These are phyloP conservation scores for Leishmania turanica DNA, from an alignment of 208 protist species.

Conservation along the genomic window DNA sequence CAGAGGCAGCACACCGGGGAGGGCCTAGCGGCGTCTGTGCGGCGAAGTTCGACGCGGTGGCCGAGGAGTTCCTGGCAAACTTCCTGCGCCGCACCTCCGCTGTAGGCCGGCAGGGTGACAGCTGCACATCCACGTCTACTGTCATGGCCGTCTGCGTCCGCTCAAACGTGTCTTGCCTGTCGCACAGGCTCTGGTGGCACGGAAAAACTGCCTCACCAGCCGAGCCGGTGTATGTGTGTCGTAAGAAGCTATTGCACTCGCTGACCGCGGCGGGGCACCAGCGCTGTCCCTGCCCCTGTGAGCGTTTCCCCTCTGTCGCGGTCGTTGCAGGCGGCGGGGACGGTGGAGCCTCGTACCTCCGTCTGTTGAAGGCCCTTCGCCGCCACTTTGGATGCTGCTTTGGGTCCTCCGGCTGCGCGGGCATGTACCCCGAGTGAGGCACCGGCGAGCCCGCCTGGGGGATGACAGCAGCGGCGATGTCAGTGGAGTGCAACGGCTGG, in stretches of 20 bases:
- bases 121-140: constrained; percentile 23
- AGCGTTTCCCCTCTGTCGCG: neutral
- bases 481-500: neutral
- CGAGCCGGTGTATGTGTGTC: constrained; percentile 10
- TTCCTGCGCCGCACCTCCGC: neutral
- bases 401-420: neutral
- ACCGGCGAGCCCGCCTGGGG: neutral
- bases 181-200: neutral
- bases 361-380: neutral
- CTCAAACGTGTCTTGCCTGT: constrained; percentile 14
- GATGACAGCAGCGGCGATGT: neutral
- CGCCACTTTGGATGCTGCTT: neutral
- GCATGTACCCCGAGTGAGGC: neutral
- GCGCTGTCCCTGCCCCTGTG: neutral
- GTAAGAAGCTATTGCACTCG: constrained; percentile 17
- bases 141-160: constrained; percentile 23
- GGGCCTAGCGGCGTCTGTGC: neutral
- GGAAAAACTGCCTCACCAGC: constrained; percentile 8
- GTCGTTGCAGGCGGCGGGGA: neutral
- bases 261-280: neutral
- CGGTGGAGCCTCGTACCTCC: neutral
- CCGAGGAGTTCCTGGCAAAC: neutral
- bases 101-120: neutral
- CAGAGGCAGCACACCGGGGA: neutral
- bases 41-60: neutral